phyloP scores from a whole-genome alignment of 1,139 yeast species.

The Saccharomycopsis hybrid region DNA sequence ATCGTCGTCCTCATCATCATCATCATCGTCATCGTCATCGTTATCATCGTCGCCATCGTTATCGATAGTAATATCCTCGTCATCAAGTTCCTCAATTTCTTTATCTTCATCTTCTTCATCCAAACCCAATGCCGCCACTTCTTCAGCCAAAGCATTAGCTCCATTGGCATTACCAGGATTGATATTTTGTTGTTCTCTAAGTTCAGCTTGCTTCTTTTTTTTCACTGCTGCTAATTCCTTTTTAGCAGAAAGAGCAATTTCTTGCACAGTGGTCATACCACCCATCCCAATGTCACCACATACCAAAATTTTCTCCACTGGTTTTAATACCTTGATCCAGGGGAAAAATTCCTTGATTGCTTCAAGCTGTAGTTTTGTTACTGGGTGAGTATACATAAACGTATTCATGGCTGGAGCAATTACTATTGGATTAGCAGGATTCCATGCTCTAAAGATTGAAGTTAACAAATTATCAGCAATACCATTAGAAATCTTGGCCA shows the following conservation, averaged over 20 bases:
- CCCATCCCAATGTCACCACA: constrained; percentile 98
- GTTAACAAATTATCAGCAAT: constrained; percentile 84
- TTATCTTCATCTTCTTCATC: constrained; percentile 35
- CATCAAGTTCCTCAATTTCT: constrained; percentile 22
- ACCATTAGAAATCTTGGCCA: constrained; percentile 88
- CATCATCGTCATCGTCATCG: constrained; percentile 32
- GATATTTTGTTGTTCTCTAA: constrained; percentile 32
- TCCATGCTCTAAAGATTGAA: constrained; percentile 86
- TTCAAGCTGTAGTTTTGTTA: constrained; percentile 75
- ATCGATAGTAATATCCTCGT: constrained; percentile 25
- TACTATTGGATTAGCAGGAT: constrained; percentile 76
- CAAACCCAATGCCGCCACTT: neutral
- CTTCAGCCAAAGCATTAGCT: neutral
- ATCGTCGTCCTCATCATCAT: constrained; percentile 24
- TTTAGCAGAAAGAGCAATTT: constrained; percentile 74
- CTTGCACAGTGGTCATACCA: constrained; percentile 97
- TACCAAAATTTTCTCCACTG: constrained; percentile 87
- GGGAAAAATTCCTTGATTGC: constrained; percentile 56
- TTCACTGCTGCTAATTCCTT: constrained; percentile 34
- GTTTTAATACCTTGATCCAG: constrained; percentile 76
- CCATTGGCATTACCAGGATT: constrained; percentile 26
- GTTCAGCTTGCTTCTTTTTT: constrained; percentile 6
- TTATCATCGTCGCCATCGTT: constrained; percentile 37
- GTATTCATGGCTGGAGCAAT: constrained; percentile 98
- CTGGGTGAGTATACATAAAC: constrained; percentile 90